Conservation (phyloP, 192 early-diverging fungal species). For the Lobosporangium transversale region DNA sequence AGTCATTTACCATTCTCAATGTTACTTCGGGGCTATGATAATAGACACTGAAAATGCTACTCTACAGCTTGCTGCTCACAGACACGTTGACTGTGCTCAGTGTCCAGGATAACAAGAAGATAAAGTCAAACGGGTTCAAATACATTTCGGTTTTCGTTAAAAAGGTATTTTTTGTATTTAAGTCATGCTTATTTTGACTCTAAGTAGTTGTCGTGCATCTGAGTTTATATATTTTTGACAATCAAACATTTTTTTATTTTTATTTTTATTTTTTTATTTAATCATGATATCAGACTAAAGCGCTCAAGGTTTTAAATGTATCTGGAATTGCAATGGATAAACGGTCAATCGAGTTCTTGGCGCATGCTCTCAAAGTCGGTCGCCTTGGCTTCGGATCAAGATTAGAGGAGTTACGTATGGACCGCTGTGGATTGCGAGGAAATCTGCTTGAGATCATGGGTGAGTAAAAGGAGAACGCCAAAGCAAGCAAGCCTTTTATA, state of each 20-base stretch:
- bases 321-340: slow-evolving; percentile 77
- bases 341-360: slow-evolving; percentile 71
- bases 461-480: not conserved
- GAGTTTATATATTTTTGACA: no score
- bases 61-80: slow-evolving; percentile 77
- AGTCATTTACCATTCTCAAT: no score
- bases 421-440: slow-evolving; percentile 53
- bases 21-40: not conserved
- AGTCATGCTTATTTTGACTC: no score
- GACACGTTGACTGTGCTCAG: slow-evolving; percentile 73
- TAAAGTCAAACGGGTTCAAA: slow-evolving; percentile 78
- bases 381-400: slow-evolving; percentile 53
- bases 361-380: slow-evolving; percentile 65
- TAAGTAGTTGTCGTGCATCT: no score
- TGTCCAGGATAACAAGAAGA: slow-evolving; percentile 72
- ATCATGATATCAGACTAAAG: slow-evolving; percentile 56
- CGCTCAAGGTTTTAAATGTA: slow-evolving; percentile 73
- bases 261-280: not conserved
- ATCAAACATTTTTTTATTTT: no score
- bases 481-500: not conserved
- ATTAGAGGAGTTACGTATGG: slow-evolving; percentile 54
- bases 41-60: slow-evolving; percentile 69
- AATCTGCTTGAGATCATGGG: slow-evolving; percentile 52
- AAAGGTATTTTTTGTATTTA: slow-evolving; percentile 55
- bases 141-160: slow-evolving; percentile 79